These are phyloP conservation scores for Gonapodya prolifera DNA, from an alignment of 192 early-diverging fungal genomes.

Conservation along the genomic window DNA sequence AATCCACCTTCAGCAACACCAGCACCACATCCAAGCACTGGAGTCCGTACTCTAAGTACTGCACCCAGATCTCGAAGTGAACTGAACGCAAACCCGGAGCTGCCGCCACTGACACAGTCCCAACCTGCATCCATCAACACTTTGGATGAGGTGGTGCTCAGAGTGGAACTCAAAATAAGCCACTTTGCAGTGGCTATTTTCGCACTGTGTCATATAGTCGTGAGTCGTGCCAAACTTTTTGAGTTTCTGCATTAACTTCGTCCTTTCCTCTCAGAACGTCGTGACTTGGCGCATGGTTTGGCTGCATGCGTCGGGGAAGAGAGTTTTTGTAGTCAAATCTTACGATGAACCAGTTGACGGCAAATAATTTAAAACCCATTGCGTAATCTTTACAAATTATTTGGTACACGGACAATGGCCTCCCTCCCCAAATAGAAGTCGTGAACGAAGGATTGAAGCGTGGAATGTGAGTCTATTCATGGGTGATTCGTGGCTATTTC, in stretches of 20 bases:
- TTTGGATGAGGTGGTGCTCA: neutral
- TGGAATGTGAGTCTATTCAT: neutral
- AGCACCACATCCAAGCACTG: neutral
- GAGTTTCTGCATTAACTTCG: no score
- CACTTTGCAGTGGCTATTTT: neutral
- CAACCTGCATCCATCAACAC: neutral
- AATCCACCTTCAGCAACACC: neutral
- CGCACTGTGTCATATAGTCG: neutral
- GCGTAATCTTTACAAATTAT: no score
- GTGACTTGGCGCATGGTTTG: neutral
- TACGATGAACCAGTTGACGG: neutral
- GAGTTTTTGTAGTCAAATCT: neutral
- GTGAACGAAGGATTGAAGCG: neutral
- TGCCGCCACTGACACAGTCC: neutral
- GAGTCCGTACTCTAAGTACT: no score
- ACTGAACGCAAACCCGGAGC: no score
- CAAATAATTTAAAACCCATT: no score
- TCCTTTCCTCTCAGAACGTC: no score
- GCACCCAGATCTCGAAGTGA: no score
- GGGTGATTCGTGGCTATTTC: neutral
- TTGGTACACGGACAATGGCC: no score
- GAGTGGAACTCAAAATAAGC: neutral
- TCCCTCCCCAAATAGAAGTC: no score
- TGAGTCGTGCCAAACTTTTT: no score
- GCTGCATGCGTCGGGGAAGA: neutral